Conservation (phyloP, 1,284 basidiomycete genomes). For the Tylopilus sp. region DNA sequence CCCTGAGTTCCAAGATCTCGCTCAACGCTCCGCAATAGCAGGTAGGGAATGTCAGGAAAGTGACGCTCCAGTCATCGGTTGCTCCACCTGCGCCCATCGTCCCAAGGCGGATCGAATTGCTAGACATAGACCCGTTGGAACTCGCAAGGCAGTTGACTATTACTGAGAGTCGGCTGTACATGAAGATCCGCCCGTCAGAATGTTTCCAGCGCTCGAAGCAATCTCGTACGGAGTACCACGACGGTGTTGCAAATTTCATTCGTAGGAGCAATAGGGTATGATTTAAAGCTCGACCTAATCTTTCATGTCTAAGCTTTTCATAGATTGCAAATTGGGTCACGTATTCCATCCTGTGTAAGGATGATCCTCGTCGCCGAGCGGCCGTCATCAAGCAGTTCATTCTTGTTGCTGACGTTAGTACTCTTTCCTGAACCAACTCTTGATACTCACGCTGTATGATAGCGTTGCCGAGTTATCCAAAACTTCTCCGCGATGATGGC, state of each 20-base stretch:
- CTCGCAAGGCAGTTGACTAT: conserved; percentile 85
- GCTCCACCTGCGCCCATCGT: conserved; percentile 67
- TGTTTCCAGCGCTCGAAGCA: conserved; percentile 72
- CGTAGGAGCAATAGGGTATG: conserved; percentile 76
- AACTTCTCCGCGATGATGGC: conserved; percentile 88
- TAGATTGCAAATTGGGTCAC: conserved; percentile 82
- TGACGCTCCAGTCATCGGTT: conserved; percentile 47
- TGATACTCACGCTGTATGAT: conserved; percentile 20
- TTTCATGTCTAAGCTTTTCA: conserved; percentile 3
- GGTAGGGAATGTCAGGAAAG: conserved; percentile 46
- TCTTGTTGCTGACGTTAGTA: conserved; percentile 76
- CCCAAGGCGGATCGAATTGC: conserved; percentile 68
- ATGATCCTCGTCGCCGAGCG: conserved; percentile 78
- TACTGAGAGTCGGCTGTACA: conserved; percentile 78
- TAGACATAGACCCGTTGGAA: conserved; percentile 82
- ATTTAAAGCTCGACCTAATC: conserved; percentile 1
- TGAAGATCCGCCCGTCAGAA: conserved; percentile 77
- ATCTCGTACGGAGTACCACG: conserved; percentile 60
- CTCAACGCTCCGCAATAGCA: conserved; percentile 44
- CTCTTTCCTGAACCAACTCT: not conserved
- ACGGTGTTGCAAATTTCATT: conserved; percentile 78
- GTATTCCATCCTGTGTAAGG: conserved; percentile 76
- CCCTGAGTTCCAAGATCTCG: not conserved
- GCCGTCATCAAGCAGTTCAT: conserved; percentile 83
- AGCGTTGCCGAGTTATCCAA: conserved; percentile 78